These are phyloP conservation scores for Colletotrichum tropicicola DNA, from an alignment of 2,329 filamentous ascomycete genomes.

Conservation along the genomic window DNA sequence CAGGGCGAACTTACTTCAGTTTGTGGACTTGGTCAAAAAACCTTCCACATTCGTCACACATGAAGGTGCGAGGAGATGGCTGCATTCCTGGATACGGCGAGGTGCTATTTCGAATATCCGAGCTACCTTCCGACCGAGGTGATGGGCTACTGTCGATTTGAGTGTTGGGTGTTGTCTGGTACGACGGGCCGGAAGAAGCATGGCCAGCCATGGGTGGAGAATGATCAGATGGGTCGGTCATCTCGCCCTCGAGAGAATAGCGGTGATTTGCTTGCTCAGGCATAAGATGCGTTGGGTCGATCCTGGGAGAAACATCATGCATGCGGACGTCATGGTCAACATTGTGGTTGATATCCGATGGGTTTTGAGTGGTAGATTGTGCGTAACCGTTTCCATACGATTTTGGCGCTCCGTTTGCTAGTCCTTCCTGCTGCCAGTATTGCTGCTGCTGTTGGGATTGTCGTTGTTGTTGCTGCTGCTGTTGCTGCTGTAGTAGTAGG, in stretches of 20 bases:
- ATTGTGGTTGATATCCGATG: neutral
- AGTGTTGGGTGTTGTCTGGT: slow-evolving; percentile 57
- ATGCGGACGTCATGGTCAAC: slow-evolving; percentile 3
- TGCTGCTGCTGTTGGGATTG: neutral
- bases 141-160: slow-evolving; percentile 51
- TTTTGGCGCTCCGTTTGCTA: neutral
- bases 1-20: slow-evolving; percentile 56
- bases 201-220: slow-evolving; percentile 51
- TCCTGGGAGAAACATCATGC: neutral
- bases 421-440: slow-evolving; percentile 1
- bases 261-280: slow-evolving; percentile 24
- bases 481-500: slow-evolving; percentile 2
- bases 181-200: slow-evolving; percentile 50
- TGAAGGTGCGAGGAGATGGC: slow-evolving; percentile 39
- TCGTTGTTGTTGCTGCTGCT: slow-evolving; percentile 7
- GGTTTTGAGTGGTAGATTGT: neutral
- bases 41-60: slow-evolving; percentile 53
- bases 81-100: slow-evolving; percentile 39
- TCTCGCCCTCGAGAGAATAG: slow-evolving; percentile 29
- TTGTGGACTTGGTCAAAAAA: slow-evolving; percentile 68
- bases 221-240: slow-evolving; percentile 47
- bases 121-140: slow-evolving; percentile 46
- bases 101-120: slow-evolving; percentile 46
- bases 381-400: neutral
- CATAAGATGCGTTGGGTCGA: slow-evolving; percentile 21